phyloP scores from a whole-genome alignment of 2,329 filamentous ascomycete species.

The Chrysosphaeria jannelii region DNA sequence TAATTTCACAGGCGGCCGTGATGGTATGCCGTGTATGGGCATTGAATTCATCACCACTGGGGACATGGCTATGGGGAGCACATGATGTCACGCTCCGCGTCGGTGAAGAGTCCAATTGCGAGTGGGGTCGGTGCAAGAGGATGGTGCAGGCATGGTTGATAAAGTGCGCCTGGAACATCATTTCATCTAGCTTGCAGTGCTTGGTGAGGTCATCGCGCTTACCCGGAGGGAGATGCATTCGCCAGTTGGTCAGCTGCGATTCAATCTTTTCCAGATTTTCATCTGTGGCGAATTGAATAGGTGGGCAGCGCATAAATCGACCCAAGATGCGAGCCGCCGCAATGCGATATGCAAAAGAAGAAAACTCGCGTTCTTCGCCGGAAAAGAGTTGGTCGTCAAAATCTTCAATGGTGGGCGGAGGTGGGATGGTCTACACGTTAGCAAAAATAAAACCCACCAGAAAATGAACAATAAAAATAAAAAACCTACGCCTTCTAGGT shows the following conservation, averaged over 20 bases:
- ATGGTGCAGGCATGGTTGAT: conserved; percentile 38
- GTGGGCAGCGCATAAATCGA: conserved; percentile 32
- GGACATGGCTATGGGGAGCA: conserved; percentile 24
- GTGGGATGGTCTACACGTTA: conserved; percentile 24
- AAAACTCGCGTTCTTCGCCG: conserved; percentile 39
- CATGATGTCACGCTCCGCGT: conserved; percentile 31
- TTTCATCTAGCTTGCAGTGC: conserved; percentile 50
- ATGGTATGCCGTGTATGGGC: conserved; percentile 56
- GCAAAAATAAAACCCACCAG: too few species aligned
- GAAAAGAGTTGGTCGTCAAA: conserved; percentile 52
- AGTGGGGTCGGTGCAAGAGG: conserved; percentile 51
- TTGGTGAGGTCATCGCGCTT: conserved; percentile 41
- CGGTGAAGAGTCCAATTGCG: conserved; percentile 35
- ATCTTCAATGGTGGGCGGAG: conserved; percentile 33
- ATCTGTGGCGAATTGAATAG: conserved; percentile 20
- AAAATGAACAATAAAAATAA: too few species aligned
- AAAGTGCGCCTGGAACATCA: conserved; percentile 79
- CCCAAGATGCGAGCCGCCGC: conserved; percentile 54
- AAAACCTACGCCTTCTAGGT: conserved; percentile 26
- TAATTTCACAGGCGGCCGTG: conserved; percentile 48
- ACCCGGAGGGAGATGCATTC: conserved; percentile 40
- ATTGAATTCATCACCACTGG: conserved; percentile 21
- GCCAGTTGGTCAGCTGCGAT: conserved; percentile 36
- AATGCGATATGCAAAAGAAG: conserved; percentile 62
- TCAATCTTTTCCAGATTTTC: conserved; percentile 21